Conservation (phyloP, 2,329 filamentous ascomycete genomes). For the Aspergillus texensis region DNA sequence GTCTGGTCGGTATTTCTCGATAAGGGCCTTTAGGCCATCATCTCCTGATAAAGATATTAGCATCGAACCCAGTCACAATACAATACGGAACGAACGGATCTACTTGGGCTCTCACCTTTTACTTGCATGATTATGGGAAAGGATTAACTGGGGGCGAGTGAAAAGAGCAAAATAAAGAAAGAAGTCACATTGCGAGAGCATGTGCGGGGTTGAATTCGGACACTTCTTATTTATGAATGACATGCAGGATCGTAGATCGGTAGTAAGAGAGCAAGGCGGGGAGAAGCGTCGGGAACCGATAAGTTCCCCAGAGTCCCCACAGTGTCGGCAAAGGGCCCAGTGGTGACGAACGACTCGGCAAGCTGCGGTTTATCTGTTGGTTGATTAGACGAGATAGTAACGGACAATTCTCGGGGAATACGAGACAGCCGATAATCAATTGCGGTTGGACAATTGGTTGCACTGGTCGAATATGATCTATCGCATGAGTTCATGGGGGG, state of each 20-base stretch:
- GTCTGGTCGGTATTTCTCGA: slow-evolving; percentile 44
- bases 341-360: neutral
- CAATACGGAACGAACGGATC: neutral
- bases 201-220: neutral
- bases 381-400: neutral
- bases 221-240: neutral
- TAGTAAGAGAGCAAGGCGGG: neutral
- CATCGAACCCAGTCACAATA: neutral
- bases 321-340: neutral
- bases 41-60: neutral
- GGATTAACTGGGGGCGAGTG: neutral
- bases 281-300: neutral
- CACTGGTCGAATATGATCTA: neutral
- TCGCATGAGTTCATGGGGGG: neutral
- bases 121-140: neutral
- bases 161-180: neutral
- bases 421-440: neutral
- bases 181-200: neutral
- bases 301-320: neutral
- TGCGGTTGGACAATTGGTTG: neutral
- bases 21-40: slow-evolving; percentile 22
- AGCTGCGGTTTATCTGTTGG: neutral
- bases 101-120: neutral
- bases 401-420: neutral
- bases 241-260: neutral